These are phyloP conservation scores for Syzygium syzygioides DNA, from an alignment of 441 rosid genomes.

Conservation along the genomic window DNA sequence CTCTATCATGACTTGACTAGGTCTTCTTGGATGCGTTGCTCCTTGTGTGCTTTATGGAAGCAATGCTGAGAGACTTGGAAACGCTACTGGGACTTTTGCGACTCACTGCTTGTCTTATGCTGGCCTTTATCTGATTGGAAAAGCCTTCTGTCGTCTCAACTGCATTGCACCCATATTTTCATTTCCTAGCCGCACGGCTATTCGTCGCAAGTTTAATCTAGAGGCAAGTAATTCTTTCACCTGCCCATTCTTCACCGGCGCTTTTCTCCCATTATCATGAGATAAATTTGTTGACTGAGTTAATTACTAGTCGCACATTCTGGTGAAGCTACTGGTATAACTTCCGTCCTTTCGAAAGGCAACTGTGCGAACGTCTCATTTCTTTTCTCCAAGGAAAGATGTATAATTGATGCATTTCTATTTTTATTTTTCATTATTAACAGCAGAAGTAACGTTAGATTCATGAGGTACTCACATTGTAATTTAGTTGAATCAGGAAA, in stretches of 20 bases:
- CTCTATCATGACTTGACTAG: slow-evolving; percentile 21
- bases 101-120: slow-evolving; percentile 74
- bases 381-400: neutral
- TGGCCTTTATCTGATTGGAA: slow-evolving; percentile 69
- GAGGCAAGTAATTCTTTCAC: slow-evolving; percentile 49
- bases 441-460: neutral
- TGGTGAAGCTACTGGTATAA: neutral
- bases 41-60: slow-evolving; percentile 92
- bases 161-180: slow-evolving; percentile 92
- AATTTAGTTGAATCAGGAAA: neutral
- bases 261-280: neutral
- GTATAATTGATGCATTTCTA: neutral
- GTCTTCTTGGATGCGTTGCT: slow-evolving; percentile 86
- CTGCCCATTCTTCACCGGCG: neutral
- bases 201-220: slow-evolving; percentile 78
- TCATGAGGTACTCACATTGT: neutral
- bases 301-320: neutral
- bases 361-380: neutral
- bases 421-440: neutral
- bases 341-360: neutral
- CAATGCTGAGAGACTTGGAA: slow-evolving; percentile 91
- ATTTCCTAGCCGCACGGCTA: slow-evolving; percentile 66
- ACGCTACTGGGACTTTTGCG: slow-evolving; percentile 68
- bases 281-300: neutral
- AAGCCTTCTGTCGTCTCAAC: slow-evolving; percentile 62